These are phyloP conservation scores for Alternaria sp. DNA, from an alignment of 2,329 filamentous ascomycete genomes.

Conservation along the genomic window DNA sequence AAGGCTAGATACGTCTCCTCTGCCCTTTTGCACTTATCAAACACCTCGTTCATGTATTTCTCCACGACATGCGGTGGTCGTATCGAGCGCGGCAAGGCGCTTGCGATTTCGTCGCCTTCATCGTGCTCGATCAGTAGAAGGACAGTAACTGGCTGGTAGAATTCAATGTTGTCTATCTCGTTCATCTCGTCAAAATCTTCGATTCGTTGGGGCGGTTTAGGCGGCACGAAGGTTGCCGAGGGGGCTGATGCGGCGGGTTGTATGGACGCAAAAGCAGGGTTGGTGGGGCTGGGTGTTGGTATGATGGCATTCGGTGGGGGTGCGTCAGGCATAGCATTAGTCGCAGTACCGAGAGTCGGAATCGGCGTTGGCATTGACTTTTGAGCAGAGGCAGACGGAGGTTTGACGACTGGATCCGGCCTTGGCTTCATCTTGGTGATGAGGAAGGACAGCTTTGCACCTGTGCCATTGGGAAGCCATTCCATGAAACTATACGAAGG, in stretches of 20 bases:
- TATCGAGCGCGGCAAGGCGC: conserved; percentile 61
- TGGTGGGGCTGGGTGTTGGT: conserved; percentile 5
- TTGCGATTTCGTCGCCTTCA: conserved; percentile 55
- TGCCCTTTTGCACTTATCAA: conserved; percentile 63
- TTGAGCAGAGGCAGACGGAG: conserved; percentile 38
- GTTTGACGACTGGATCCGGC: conserved; percentile 49
- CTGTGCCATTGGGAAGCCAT: conserved; percentile 64
- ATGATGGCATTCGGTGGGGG: conserved; percentile 10
- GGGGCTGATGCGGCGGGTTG: conserved; percentile 18
- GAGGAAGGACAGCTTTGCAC: conserved; percentile 76
- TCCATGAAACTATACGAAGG: conserved; percentile 80
- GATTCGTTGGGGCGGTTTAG: conserved; percentile 41
- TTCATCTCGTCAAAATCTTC: conserved; percentile 54
- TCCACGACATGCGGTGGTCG: conserved; percentile 51
- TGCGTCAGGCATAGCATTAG: conserved; percentile 9
- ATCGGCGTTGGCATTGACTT: conserved; percentile 12
- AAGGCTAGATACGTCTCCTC: conserved; percentile 63
- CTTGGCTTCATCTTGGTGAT: conserved; percentile 70
- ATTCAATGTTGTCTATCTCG: conserved; percentile 48
- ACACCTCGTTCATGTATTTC: conserved; percentile 52
- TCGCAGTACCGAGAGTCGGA: conserved; percentile 1
- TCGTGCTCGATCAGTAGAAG: conserved; percentile 61
- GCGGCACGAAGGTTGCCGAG: conserved; percentile 28
- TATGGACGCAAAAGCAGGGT: conserved; percentile 18
- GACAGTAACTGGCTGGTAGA: conserved; percentile 76